Evolutionary conservation across 2,329 filamentous ascomycete genomes (phyloP), one percentile per base, ranked within the genome.

Genomic region (Nannizziopsis arthrosporioides): DNA sequence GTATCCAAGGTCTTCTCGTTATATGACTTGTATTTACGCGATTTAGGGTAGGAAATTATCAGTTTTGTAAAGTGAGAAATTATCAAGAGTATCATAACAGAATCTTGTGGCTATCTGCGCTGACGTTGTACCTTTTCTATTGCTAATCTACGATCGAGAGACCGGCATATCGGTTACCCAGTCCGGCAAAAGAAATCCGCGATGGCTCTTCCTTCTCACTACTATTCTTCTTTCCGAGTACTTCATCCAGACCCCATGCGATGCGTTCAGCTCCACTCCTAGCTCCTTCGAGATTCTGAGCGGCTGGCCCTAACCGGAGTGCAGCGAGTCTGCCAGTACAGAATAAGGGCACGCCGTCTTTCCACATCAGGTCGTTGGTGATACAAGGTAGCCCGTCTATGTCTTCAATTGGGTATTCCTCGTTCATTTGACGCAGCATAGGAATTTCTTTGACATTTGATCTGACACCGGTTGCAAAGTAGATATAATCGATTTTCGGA

Each of bases 331-430:
- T 72, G 1, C 83, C 85, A 0, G 81, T 80, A 50, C 85, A 65
- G 58, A 87, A 89, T 1, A 88, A 63, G 1, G 85, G 85, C 0
- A 90, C 75, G n/a, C 78, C 77, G 0, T 80, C 71, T 34, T 72
- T 72, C 85, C 84, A 90, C 73, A 81, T 82, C 51, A 90, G 68
- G 56, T 90, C 84, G 37, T 89, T 77, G 1, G 76, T 89, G 44
- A 90, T 63, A 54, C 81, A 85, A 0, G 85, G 85, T 15, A 88
- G 67, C 0, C 85, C 85, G 3, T 78, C 78, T 18, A 77, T 72
- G 0, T 70, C 73, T 12, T 77, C 64, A 31, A 90, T 73, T 0
- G 82, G 83, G 52, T 81, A 71, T 14, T 78, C 72, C 2, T 67
- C 53, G 7, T 76, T 63, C 59, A 90, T 75, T 0, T 68, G 74